phyloP scores from a whole-genome alignment of 352 stramenopile species.

The Phytophthora fragariae region DNA sequence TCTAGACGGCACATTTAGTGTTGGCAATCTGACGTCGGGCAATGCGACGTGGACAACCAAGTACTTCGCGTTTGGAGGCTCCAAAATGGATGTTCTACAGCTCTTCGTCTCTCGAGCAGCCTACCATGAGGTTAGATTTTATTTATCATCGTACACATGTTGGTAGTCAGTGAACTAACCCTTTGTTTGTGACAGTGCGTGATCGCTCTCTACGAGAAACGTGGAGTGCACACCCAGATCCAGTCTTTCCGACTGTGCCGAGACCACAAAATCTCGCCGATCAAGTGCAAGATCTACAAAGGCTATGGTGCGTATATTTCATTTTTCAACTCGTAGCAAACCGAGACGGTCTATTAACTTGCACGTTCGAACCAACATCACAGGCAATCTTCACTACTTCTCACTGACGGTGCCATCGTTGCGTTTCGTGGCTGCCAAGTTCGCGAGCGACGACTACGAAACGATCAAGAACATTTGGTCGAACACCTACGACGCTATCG shows the following conservation, averaged over 20 bases:
- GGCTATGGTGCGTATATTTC: slow-evolving; percentile 58
- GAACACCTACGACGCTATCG: slow-evolving; percentile 82
- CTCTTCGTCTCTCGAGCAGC: slow-evolving; percentile 84
- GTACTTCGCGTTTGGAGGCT: slow-evolving; percentile 85
- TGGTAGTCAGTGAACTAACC: not conserved
- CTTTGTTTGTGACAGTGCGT: slow-evolving; percentile 54
- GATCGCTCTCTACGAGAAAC: slow-evolving; percentile 88
- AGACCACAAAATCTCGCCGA: slow-evolving; percentile 87
- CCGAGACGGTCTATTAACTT: not conserved
- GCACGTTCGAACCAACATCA: not conserved
- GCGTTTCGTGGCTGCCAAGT: slow-evolving; percentile 84
- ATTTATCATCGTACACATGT: not conserved
- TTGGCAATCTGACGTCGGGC: slow-evolving; percentile 79
- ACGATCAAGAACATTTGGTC: slow-evolving; percentile 86
- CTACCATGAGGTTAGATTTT: slow-evolving; percentile 71
- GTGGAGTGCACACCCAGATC: slow-evolving; percentile 82
- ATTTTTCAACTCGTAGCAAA: not conserved
- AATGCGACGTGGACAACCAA: slow-evolving; percentile 82
- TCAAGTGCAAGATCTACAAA: slow-evolving; percentile 92
- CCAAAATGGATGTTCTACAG: slow-evolving; percentile 86
- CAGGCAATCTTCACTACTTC: slow-evolving; percentile 87
- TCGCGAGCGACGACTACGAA: slow-evolving; percentile 86
- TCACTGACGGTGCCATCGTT: slow-evolving; percentile 82
- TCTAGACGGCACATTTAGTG: slow-evolving; percentile 82
- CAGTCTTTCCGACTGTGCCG: slow-evolving; percentile 84